phyloP scores from a whole-genome alignment of 345 rosid species.

The Euphorbia pulcherrima region DNA sequence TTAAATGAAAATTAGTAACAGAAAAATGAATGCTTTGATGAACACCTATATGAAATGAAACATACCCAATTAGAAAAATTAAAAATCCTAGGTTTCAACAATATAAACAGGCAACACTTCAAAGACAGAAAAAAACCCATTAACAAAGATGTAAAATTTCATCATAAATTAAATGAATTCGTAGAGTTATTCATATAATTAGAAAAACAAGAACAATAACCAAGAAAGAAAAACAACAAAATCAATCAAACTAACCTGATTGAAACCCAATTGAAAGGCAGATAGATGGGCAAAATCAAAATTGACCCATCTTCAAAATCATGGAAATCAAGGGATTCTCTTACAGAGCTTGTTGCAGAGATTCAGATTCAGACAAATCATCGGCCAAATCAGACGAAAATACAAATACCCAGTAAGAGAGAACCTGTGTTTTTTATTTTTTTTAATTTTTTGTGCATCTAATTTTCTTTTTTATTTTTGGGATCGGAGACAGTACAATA shows the following conservation, averaged over 20 bases:
- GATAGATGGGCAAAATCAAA: slow-evolving; percentile 13
- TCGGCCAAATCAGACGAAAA: slow-evolving; percentile 8
- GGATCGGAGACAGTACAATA: slow-evolving; percentile 6
- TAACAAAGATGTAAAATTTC: background rate
- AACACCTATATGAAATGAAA: background rate
- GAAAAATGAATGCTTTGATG: too few relatives aligned
- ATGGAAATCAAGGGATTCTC: slow-evolving; percentile 20
- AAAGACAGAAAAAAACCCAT: background rate
- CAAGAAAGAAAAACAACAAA: background rate
- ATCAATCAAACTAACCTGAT: background rate
- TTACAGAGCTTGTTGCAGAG: slow-evolving; percentile 4
- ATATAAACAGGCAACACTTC: background rate
- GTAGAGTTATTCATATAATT: background rate
- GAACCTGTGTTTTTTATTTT: background rate
- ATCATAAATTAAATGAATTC: background rate
- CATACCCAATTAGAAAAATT: background rate
- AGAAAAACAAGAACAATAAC: background rate
- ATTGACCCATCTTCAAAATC: slow-evolving; percentile 18
- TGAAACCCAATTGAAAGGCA: slow-evolving; percentile 16
- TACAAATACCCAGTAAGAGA: background rate
- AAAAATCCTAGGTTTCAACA: background rate
- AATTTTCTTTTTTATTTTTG: background rate
- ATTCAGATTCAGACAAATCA: slow-evolving; percentile 7
- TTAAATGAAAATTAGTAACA: background rate
- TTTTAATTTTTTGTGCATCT: background rate